A percentile compares a stretch with the other conserved stretches of the same genome.
Evolutionary conservation across 2,329 filamentous ascomycete genomes (phyloP).

Genomic region (Fusarium paranaense): DNA sequence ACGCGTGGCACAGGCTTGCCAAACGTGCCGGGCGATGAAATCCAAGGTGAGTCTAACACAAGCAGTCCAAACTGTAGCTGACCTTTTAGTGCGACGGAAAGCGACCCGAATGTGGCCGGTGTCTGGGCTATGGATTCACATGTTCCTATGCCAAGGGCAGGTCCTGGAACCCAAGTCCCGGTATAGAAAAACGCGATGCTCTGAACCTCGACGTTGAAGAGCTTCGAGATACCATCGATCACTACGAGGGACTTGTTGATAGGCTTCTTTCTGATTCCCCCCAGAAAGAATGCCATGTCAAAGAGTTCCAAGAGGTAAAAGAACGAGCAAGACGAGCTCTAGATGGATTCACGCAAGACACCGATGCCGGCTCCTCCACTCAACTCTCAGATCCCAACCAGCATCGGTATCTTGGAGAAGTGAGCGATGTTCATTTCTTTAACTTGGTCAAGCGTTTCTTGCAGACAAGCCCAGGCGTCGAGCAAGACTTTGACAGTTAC

Average conservation of each 20-base stretch:
- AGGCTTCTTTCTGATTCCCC: background rate
- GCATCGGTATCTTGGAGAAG: conserved; percentile 46
- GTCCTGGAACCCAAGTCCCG: background rate
- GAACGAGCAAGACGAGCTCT: background rate
- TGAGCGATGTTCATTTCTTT: conserved; percentile 53
- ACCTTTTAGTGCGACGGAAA: background rate
- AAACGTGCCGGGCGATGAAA: conserved; percentile 42
- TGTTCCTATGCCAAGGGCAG: background rate
- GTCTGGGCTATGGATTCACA: background rate
- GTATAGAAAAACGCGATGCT: conserved; percentile 23
- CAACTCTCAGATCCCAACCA: background rate
- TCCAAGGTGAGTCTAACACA: conserved; percentile 33
- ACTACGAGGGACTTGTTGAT: conserved; percentile 30
- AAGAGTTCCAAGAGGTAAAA: background rate
- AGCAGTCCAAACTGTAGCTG: background rate
- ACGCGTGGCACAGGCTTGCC: conserved; percentile 41
- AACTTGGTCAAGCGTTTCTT: conserved; percentile 47
- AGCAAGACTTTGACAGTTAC: conserved; percentile 42
- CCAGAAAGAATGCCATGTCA: background rate
- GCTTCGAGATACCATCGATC: background rate
- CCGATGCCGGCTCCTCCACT: background rate
- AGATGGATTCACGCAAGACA: background rate
- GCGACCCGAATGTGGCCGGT: background rate
- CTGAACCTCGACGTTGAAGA: background rate
- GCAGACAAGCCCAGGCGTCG: conserved; percentile 5